Percentiles rank a stretch among this genome's conserved stretches.
These are phyloP conservation scores for Citrus australasica DNA, from an alignment of 345 rosid genomes.

Conservation along the genomic window DNA sequence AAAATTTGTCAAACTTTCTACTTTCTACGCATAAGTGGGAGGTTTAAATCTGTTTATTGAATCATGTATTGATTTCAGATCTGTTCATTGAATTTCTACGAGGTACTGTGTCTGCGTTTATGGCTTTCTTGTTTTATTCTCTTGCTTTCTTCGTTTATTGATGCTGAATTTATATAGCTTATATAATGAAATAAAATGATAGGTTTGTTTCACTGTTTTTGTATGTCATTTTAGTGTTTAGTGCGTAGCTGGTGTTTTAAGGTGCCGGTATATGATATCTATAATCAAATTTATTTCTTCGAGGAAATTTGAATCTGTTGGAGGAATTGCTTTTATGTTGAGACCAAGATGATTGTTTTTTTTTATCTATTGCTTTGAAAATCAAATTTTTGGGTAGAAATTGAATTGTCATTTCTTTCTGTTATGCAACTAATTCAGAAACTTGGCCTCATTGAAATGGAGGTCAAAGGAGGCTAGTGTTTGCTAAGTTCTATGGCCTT, in stretches of 20 bases:
- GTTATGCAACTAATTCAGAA: slow-evolving; percentile 24
- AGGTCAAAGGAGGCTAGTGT: slow-evolving; percentile 66
- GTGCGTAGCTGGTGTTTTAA: background rate
- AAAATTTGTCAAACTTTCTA: background rate
- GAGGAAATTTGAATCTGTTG: background rate
- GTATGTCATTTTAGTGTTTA: background rate
- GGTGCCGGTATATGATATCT: background rate
- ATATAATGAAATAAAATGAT: background rate
- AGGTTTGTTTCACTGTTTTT: too few relatives aligned
- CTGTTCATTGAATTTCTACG: background rate
- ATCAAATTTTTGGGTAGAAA: background rate
- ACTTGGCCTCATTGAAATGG: slow-evolving; percentile 42
- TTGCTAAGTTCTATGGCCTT: slow-evolving; percentile 41
- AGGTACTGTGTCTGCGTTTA: background rate
- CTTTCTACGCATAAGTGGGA: background rate
- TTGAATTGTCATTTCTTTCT: background rate
- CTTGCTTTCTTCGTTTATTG: background rate
- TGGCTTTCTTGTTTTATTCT: background rate
- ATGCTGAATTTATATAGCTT: background rate
- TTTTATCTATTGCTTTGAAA: background rate
- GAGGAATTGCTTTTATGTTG: background rate
- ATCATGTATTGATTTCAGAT: slow-evolving; percentile 9
- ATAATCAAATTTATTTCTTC: background rate
- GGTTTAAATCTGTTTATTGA: background rate
- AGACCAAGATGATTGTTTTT: background rate